These are phyloP conservation scores for Mikania micrantha DNA, from an alignment of 129 eudicot species.

Conservation along the genomic window DNA sequence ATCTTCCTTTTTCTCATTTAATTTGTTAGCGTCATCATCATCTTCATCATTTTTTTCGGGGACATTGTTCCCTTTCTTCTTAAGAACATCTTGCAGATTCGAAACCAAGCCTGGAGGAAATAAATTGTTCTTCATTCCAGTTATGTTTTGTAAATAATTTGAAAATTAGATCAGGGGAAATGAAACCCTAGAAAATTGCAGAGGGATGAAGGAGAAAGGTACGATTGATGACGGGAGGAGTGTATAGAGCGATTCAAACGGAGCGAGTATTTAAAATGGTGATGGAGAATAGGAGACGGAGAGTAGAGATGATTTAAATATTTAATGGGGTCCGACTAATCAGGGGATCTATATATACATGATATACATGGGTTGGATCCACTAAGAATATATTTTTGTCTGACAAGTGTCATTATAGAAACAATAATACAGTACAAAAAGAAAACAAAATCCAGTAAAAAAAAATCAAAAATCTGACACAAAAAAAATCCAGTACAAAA, in stretches of 20 bases:
- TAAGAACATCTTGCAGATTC: slow-evolving; percentile 64
- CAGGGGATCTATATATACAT: too few species aligned
- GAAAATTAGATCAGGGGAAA: neutral
- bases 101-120: slow-evolving; percentile 84
- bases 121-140: slow-evolving; percentile 34
- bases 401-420: too few species aligned
- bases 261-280: slow-evolving; percentile 3
- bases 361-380: too few species aligned
- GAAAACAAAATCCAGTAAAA: too few species aligned
- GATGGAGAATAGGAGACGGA: slow-evolving; percentile 11
- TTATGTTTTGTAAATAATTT: too few species aligned
- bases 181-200: too few species aligned
- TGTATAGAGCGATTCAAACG: slow-evolving; percentile 48
- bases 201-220: too few species aligned
- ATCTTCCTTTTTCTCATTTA: slow-evolving; percentile 9
- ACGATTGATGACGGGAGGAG: too few species aligned
- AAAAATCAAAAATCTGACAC: too few species aligned
- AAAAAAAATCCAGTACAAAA: too few species aligned
- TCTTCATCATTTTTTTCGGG: slow-evolving; percentile 14
- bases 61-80: slow-evolving; percentile 30
- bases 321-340: slow-evolving; percentile 24
- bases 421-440: too few species aligned
- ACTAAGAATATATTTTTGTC: too few species aligned
- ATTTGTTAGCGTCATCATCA: slow-evolving; percentile 9
- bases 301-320: slow-evolving; percentile 13